These are phyloP conservation scores for Serendipita indica DNA, from an alignment of 768 basidiomycete genomes.

Conservation along the genomic window DNA sequence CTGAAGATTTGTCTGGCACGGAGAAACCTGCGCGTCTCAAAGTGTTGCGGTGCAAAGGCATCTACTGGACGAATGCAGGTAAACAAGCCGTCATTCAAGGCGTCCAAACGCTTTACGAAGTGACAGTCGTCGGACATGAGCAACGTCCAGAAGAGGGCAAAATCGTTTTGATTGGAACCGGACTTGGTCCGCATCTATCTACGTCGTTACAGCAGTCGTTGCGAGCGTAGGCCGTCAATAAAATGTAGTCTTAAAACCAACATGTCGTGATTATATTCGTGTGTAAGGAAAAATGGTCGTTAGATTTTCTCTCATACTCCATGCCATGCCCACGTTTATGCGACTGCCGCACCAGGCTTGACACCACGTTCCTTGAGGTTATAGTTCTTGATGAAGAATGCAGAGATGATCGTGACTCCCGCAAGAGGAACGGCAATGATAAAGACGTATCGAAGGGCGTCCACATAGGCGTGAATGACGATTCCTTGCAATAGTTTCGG, in stretches of 20 bases:
- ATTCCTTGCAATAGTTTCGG: conserved; percentile 11
- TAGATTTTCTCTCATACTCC: neutral
- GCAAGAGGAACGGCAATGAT: conserved; percentile 24
- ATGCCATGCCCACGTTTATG: neutral
- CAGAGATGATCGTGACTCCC: conserved; percentile 18
- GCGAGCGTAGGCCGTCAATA: too few relatives aligned
- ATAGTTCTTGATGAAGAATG: conserved; percentile 22
- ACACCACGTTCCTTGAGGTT: conserved; percentile 19
- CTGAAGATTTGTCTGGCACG: neutral
- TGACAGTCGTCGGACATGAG: conserved; percentile 23
- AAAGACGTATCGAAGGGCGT: conserved; percentile 18
- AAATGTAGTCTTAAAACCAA: too few relatives aligned
- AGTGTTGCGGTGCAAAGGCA: conserved; percentile 79
- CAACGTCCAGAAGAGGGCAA: conserved; percentile 46
- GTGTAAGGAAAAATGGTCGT: neutral
- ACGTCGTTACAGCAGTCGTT: neutral
- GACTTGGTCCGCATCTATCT: conserved; percentile 27
- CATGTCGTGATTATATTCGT: neutral
- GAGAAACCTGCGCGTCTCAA: conserved; percentile 26
- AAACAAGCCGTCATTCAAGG: conserved; percentile 72
- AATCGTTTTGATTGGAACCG: conserved; percentile 77
- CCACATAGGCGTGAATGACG: conserved; percentile 15
- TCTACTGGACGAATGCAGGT: conserved; percentile 42
- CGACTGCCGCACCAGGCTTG: neutral
- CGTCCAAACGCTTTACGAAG: conserved; percentile 81